Evolutionary conservation across 352 stramenopile species (phyloP), one percentile per base, ranked within the genome.

Genomic region (Peronospora belbahrii): DNA sequence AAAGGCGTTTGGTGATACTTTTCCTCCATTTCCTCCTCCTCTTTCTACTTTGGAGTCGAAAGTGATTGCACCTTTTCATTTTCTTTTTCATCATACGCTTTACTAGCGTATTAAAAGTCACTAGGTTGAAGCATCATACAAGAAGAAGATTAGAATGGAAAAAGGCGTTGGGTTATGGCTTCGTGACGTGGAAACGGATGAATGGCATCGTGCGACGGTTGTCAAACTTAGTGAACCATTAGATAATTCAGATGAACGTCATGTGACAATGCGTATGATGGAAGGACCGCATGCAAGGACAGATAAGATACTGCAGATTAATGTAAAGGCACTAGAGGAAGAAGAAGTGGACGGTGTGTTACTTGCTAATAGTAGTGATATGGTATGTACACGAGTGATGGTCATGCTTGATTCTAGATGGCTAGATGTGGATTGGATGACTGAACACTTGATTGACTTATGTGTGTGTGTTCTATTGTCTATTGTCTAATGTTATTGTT

Each of bases 341-440:
- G 80, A 88, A 40, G 24, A 73, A 32, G 58, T 74, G 23, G 56
- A 74, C 22, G 52, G 67, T 37, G 57, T 86, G 18, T 49, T 88
- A 63, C 71, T 89, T 14, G 75, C 80, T 39, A 92, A 92, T 67
- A 92, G 70, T 65, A 65, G 67, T 63, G 80, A 92, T 49, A 92
- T 92, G 80, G 70, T 83, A 45, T 31, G 60, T 54, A 30, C 25
- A 45, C 3, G 36, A 53, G 17, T 51, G 50, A 59, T 51, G 47
- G 39, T 56, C 7, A n/a, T 25, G 17, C 17, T 9, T 14, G 25
- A 33, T 47, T 17, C 3, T 27, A 20, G 0, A 25, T 11, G 36
- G n/a, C n/a, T n/a, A n/a, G n/a, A n/a, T n/a, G n/a, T n/a, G n/a
- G n/a, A n/a, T n/a, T n/a, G n/a, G n/a, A n/a, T n/a, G n/a, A n/a